A percentile compares a stretch with the other conserved stretches of the same genome.
These are phyloP conservation scores for Colletotrichum chlorophyti DNA, from an alignment of 2,329 filamentous ascomycete species.

Conservation along the genomic window DNA sequence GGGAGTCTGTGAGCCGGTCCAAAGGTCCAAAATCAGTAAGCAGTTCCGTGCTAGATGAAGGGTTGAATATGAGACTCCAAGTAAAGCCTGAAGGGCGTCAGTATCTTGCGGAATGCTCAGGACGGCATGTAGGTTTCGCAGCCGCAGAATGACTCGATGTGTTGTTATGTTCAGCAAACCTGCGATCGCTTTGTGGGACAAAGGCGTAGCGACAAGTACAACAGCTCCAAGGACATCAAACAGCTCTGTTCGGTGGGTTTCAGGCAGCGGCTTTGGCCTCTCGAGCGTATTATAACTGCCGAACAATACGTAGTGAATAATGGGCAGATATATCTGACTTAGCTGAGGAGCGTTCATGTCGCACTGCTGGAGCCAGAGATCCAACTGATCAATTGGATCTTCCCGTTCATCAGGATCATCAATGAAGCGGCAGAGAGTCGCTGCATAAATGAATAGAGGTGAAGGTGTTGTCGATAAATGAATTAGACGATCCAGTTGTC, in stretches of 20 bases:
- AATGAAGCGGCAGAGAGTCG: slow-evolving; percentile 15
- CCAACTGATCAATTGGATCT: not conserved
- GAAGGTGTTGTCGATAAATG: not conserved
- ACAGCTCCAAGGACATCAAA: not conserved
- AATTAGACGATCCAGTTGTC: not conserved
- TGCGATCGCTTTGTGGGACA: not conserved
- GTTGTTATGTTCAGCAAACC: not conserved
- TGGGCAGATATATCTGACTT: not conserved
- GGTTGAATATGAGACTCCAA: not conserved
- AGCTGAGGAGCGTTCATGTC: not conserved
- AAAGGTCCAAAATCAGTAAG: not conserved
- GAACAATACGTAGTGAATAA: not conserved
- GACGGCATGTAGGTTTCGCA: not conserved
- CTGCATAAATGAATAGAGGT: slow-evolving; percentile 6
- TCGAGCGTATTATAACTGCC: not conserved
- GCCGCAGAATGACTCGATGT: not conserved
- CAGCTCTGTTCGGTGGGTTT: not conserved
- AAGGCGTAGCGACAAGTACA: not conserved
- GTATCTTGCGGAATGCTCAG: not conserved
- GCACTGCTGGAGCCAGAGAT: not conserved
- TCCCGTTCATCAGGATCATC: not conserved
- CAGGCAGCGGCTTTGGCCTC: not conserved
- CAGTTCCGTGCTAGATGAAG: not conserved
- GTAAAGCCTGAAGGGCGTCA: not conserved
- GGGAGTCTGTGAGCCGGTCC: not conserved